Evolutionary conservation across 2,329 filamentous ascomycete genomes (phyloP).

Genomic region (Gaeumannomyces tritici): DNA sequence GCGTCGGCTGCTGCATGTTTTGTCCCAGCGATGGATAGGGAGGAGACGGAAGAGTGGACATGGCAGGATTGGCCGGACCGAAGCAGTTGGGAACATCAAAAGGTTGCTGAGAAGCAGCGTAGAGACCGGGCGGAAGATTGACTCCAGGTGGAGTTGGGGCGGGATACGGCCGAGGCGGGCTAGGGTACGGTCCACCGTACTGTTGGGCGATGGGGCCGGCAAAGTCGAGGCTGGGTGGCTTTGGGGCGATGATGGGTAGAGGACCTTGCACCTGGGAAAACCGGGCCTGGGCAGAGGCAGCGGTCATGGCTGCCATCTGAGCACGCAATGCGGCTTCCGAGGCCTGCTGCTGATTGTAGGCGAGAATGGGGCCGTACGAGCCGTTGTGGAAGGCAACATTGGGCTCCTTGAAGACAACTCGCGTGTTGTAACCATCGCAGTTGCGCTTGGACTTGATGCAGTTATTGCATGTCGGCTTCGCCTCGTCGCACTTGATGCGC

Average conservation of each 20-base stretch:
- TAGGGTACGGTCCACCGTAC: background rate
- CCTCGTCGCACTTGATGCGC: constrained; percentile 95
- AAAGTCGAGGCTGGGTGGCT: constrained; percentile 29
- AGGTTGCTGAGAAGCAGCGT: background rate
- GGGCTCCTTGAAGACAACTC: constrained; percentile 71
- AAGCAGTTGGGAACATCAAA: background rate
- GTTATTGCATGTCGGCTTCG: constrained; percentile 71
- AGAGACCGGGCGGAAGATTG: background rate
- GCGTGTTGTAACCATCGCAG: constrained; percentile 77
- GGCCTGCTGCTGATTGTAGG: constrained; percentile 33
- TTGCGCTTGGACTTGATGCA: constrained; percentile 78
- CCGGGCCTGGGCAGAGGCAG: constrained; percentile 21
- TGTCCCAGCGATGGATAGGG: background rate
- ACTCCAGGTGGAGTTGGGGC: background rate
- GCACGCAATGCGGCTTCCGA: constrained; percentile 34
- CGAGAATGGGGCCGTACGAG: constrained; percentile 28
- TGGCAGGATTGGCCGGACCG: background rate
- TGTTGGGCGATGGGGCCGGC: constrained; percentile 6
- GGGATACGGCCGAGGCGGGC: background rate
- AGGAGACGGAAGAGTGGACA: background rate
- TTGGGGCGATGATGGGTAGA: constrained; percentile 41
- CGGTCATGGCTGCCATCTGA: constrained; percentile 26
- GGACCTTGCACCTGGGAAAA: constrained; percentile 24
- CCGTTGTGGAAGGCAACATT: constrained; percentile 44
- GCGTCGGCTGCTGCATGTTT: background rate